Evolutionary conservation across 1,139 yeast genomes (phyloP).

Genomic region (Pichia sp.): DNA sequence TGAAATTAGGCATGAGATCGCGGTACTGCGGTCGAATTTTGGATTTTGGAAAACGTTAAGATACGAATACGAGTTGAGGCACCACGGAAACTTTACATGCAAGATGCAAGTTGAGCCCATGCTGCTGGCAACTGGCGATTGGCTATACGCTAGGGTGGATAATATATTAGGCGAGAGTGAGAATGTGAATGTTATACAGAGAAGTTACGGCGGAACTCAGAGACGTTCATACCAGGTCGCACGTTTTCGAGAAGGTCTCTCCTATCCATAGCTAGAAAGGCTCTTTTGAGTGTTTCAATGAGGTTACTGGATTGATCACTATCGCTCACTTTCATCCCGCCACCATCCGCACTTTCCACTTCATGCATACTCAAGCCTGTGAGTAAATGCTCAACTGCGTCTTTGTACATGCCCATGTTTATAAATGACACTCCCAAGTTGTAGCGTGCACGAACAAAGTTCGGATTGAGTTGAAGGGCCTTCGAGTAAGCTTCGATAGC

Average conservation of each 20-base stretch:
- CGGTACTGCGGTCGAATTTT: too few species aligned
- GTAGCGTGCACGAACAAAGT: constrained; percentile 93
- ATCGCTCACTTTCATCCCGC: constrained; percentile 20
- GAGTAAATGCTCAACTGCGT: constrained; percentile 89
- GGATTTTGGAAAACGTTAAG: too few species aligned
- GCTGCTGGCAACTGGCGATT: too few species aligned
- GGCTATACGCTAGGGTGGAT: too few species aligned
- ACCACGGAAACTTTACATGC: too few species aligned
- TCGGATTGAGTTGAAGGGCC: constrained; percentile 85
- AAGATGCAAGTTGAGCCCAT: too few species aligned
- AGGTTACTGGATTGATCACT: constrained; percentile 69
- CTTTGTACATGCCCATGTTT: constrained; percentile 92
- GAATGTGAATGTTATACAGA: constrained; percentile 3
- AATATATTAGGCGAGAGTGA: too few species aligned
- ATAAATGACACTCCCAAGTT: constrained; percentile 92
- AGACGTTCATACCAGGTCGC: constrained; percentile 75
- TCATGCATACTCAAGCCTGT: constrained; percentile 90
- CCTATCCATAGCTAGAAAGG: constrained; percentile 91
- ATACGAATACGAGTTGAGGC: too few species aligned
- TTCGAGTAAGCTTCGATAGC: constrained; percentile 91
- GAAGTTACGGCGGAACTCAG: constrained; percentile 53
- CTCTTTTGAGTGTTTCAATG: constrained; percentile 82
- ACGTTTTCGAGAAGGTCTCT: constrained; percentile 80
- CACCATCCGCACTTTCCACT: constrained; percentile 57
- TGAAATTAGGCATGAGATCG: too few species aligned